phyloP scores from a whole-genome alignment of 495 filamentous ascomycete species.

The Cercophora newfieldiana region DNA sequence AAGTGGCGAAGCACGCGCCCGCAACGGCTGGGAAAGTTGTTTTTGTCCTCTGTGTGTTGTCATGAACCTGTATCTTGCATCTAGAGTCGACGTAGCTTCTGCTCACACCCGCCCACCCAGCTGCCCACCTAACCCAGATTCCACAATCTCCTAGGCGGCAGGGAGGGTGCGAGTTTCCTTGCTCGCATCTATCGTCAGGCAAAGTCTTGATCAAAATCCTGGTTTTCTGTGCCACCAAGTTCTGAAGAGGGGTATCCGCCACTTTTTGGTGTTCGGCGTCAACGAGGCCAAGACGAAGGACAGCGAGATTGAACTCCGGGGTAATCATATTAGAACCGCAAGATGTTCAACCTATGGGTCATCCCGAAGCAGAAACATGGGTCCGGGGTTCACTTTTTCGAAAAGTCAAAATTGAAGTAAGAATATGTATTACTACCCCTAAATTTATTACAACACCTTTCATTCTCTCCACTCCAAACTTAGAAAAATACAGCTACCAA shows the following conservation, averaged over 20 bases:
- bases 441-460: not conserved
- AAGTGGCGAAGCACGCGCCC: not conserved
- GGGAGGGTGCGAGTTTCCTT: not conserved
- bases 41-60: not conserved
- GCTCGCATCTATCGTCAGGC: not conserved
- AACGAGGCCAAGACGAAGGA: not conserved
- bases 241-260: not conserved
- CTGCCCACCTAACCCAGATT: not conserved
- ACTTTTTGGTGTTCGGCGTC: not conserved
- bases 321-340: no score
- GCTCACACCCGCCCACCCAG: not conserved
- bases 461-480: not conserved
- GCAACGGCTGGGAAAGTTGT: not conserved
- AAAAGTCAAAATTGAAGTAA: not conserved
- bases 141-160: not conserved
- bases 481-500: not conserved
- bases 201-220: not conserved
- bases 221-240: not conserved
- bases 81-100: not conserved
- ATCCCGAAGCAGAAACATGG: not conserved
- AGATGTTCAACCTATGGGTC: no score
- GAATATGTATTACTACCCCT: constrained; percentile 3
- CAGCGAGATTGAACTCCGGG: no score
- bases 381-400: not conserved
- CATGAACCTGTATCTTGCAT: not conserved